phyloP scores from a whole-genome alignment of 495 filamentous ascomycete species.

The Thermochaetoides thermophila region DNA sequence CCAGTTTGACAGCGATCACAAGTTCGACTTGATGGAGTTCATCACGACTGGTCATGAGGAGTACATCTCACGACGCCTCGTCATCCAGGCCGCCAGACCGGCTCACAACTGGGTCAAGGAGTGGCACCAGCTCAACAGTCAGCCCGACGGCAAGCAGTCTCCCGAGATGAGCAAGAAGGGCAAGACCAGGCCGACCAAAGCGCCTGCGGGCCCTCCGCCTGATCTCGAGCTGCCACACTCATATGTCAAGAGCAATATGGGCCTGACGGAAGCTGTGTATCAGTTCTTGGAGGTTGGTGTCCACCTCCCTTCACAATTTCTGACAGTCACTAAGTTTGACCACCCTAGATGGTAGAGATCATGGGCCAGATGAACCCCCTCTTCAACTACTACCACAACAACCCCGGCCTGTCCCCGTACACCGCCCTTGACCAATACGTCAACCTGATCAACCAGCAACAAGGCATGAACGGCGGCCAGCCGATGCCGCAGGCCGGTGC shows the following conservation, averaged over 20 bases:
- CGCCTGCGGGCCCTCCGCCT: conserved; percentile 33
- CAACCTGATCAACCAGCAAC: conserved; percentile 20
- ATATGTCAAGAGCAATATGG: conserved; percentile 42
- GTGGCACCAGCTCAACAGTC: conserved; percentile 34
- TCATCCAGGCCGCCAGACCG: conserved; percentile 38
- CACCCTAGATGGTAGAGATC: conserved; percentile 51
- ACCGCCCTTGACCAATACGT: conserved; percentile 49
- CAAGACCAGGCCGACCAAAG: conserved; percentile 35
- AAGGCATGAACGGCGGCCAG: conserved; percentile 29
- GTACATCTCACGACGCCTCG: conserved; percentile 45
- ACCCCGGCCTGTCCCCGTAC: conserved; percentile 43
- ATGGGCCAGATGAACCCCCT: conserved; percentile 59
- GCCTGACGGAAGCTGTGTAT: conserved; percentile 45
- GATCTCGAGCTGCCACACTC: conserved; percentile 48
- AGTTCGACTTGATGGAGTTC: conserved; percentile 59
- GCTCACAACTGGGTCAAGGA: conserved; percentile 41
- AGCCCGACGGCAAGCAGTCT: conserved; percentile 52
- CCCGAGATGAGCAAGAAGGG: conserved; percentile 61
- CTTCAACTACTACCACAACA: conserved; percentile 43
- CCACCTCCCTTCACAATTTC: neutral
- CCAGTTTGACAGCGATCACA: conserved; percentile 52
- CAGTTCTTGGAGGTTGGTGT: conserved; percentile 51
- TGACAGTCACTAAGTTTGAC: neutral
- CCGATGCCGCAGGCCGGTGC: conserved; percentile 17
- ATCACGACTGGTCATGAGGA: conserved; percentile 48